Evolutionary conservation across 2,329 filamentous ascomycete species (phyloP).

Genomic region (Trichophyton mentagrophytes): DNA sequence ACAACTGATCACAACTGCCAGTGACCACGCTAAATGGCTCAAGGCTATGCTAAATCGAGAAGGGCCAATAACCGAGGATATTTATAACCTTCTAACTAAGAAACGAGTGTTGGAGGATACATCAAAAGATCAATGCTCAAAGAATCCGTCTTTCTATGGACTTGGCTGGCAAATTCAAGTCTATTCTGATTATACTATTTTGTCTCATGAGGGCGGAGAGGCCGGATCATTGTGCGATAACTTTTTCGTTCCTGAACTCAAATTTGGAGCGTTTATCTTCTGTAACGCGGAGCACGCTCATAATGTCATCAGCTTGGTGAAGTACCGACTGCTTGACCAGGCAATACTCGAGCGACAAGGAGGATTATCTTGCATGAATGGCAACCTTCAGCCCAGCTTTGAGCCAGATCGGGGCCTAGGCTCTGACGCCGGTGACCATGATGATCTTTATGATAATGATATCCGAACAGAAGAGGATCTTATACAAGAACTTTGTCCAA

Average conservation of each 20-base stretch:
- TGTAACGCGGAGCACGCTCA: neutral
- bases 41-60: constrained; percentile 20
- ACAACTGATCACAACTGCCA: constrained; percentile 25
- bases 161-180: constrained; percentile 7
- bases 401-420: neutral
- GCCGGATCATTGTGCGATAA: neutral
- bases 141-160: constrained; percentile 16
- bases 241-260: neutral
- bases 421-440: neutral
- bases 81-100: constrained; percentile 17
- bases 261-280: neutral
- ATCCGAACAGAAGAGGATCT: neutral
- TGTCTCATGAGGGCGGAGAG: constrained; percentile 5
- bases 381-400: neutral
- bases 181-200: constrained; percentile 4
- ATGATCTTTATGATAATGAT: neutral
- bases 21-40: constrained; percentile 22
- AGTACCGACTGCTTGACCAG: constrained; percentile 13
- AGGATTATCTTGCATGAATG: neutral
- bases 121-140: constrained; percentile 11
- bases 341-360: constrained; percentile 17
- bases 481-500: neutral
- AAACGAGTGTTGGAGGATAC: constrained; percentile 17
- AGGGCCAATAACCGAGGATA: constrained; percentile 15
- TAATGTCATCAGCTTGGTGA: neutral